Evolutionary conservation across 164 flowering plant genomes (phyloP).

Genomic region (Houttuynia cordata): DNA sequence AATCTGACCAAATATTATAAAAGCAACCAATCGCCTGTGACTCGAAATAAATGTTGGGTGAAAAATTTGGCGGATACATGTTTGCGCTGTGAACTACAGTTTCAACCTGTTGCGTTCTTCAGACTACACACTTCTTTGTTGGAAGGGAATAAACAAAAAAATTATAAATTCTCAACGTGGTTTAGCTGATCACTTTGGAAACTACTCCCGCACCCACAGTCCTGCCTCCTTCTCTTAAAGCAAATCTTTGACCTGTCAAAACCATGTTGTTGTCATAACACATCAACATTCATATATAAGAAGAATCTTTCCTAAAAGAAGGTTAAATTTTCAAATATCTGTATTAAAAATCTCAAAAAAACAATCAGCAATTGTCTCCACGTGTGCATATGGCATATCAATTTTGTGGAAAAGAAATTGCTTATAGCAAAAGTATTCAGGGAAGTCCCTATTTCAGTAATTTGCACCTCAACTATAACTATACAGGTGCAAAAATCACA

Average conservation of each 20-base stretch:
- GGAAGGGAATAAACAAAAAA: background rate
- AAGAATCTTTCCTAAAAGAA: background rate
- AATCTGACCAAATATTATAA: background rate
- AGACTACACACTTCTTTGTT: background rate
- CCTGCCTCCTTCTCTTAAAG: constrained; percentile 89
- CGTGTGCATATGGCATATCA: too few relatives aligned
- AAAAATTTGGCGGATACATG: background rate
- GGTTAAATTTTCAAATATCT: too few relatives aligned
- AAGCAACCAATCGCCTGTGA: background rate
- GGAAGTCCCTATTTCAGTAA: too few relatives aligned
- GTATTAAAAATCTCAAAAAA: too few relatives aligned
- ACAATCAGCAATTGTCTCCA: too few relatives aligned
- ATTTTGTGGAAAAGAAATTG: too few relatives aligned
- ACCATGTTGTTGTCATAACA: background rate
- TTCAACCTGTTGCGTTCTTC: background rate
- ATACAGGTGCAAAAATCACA: too few relatives aligned
- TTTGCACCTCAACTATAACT: too few relatives aligned
- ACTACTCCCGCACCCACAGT: constrained; percentile 97
- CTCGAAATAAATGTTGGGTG: background rate
- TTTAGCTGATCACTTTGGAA: constrained; percentile 63
- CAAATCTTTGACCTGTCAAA: constrained; percentile 85
- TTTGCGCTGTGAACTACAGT: background rate
- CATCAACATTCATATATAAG: background rate
- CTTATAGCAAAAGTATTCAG: too few relatives aligned
- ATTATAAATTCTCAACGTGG: background rate